These are phyloP conservation scores for Apiospora arundinis DNA, from an alignment of 2,329 filamentous ascomycete genomes.

Conservation along the genomic window DNA sequence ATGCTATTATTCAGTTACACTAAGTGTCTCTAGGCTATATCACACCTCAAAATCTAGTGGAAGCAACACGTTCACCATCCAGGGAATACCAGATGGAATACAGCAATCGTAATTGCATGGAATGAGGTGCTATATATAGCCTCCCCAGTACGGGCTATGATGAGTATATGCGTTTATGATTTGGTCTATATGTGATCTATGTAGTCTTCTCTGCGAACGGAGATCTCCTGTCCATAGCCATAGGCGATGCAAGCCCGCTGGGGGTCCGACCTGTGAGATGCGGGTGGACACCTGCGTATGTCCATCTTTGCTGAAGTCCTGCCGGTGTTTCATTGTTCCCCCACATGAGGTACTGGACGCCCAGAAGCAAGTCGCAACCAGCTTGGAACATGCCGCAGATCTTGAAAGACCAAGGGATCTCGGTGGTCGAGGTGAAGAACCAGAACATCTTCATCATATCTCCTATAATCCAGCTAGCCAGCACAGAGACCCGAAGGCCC, in stretches of 20 bases:
- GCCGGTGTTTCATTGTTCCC: slow-evolving; percentile 54
- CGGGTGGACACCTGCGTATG: slow-evolving; percentile 38
- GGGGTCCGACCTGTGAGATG: slow-evolving; percentile 38
- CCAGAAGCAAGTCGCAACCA: slow-evolving; percentile 75
- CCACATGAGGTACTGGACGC: slow-evolving; percentile 76
- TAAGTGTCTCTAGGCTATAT: too few relatives aligned
- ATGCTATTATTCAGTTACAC: too few relatives aligned
- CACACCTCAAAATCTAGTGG: too few relatives aligned
- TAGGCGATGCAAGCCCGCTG: slow-evolving; percentile 46
- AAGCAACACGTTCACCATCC: too few relatives aligned
- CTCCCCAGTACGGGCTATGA: neutral
- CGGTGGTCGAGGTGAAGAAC: slow-evolving; percentile 75
- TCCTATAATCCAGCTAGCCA: slow-evolving; percentile 79
- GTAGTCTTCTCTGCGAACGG: slow-evolving; percentile 44
- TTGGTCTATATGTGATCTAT: slow-evolving; percentile 26
- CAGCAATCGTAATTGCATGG: neutral
- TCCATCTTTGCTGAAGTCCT: slow-evolving; percentile 35
- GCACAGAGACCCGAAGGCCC: slow-evolving; percentile 77
- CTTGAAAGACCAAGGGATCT: slow-evolving; percentile 82
- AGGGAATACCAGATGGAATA: neutral
- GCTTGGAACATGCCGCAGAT: slow-evolving; percentile 84
- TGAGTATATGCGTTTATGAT: neutral
- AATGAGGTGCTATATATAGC: neutral
- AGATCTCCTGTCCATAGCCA: slow-evolving; percentile 47
- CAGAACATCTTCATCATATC: slow-evolving; percentile 88